Base-by-base conservation (phyloP, 352 stramenopile genomes). In the Pythium monospermum region DNA sequence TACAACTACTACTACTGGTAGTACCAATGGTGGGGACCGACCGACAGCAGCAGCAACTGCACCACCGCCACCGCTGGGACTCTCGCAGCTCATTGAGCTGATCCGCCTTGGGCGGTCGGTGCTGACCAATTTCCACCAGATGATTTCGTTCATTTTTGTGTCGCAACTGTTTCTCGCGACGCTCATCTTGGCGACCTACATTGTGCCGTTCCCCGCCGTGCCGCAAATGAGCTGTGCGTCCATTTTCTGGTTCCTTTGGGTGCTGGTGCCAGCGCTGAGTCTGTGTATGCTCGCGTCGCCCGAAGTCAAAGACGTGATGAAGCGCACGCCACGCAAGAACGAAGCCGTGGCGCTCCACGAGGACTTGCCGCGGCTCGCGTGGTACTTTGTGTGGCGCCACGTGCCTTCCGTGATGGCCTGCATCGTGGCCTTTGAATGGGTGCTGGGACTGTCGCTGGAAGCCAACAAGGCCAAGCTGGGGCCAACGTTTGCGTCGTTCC, bases 311-410 rank as follows among this genome's bases (percentile, higher is more conserved):
- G 72, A 72, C 5, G 71, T 87, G 15, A 94, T 94, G 83, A 90
- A 88, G 59, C 76, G 77, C 22, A 94, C 83, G 3, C 83, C 83
- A 44, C 75, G 73, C 49, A 94, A 94, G 64, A 94, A 94, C 54
- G 81, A 91, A 57, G 58, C 73, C 15, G 64, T 85, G 12, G 76
- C 82, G 23, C 64, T 83, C 26, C 37, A 70, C 7, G 77, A 87
- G 25, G 73, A 90, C 43, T 53, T 88, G 2, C 63, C 76, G 15
- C 66, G 80, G 1, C 61, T 91, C 32, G 35, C 72, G 0, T 59
- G 50, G 13, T 94, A 94, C 44, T 91, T 91, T 61, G 40, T 86
- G n/a, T 45, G 73, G 10, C 74, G 83, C 6, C 80, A 91, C 53
- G 54, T 91, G 11, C 80, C 83, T 28, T 85, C 83, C 0, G 69